Conservation (phyloP, 768 basidiomycete species). For the Neoboletus brunneissimus region DNA sequence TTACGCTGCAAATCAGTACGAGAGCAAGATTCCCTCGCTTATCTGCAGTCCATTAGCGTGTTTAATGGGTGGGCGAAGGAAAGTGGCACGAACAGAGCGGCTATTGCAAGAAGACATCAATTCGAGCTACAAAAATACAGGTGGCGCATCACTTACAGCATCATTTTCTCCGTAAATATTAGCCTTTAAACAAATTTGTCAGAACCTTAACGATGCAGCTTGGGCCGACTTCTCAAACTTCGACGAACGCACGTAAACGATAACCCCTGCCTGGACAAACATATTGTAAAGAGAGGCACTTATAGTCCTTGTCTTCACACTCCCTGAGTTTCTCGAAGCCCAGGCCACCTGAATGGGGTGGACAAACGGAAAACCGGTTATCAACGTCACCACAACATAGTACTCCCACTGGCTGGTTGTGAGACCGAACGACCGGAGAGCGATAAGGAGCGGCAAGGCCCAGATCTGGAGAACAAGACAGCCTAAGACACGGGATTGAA, state of each 20-base stretch:
- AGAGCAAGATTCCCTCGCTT: slow-evolving; percentile 57
- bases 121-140: background rate
- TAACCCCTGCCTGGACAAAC: too few species aligned
- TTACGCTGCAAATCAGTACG: slow-evolving; percentile 52
- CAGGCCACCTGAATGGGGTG: slow-evolving; percentile 49
- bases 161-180: slow-evolving; percentile 58
- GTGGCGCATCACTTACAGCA: slow-evolving; percentile 30
- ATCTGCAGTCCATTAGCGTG: slow-evolving; percentile 34
- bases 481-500: slow-evolving; percentile 55
- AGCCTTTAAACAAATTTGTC: slow-evolving; percentile 30
- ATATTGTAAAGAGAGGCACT: too few species aligned
- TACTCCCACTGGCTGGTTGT: slow-evolving; percentile 55
- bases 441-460: slow-evolving; percentile 60
- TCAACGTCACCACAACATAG: slow-evolving; percentile 50
- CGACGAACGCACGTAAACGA: too few species aligned
- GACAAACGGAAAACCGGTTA: slow-evolving; percentile 51
- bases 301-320: slow-evolving; percentile 52
- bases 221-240: too few species aligned
- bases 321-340: slow-evolving; percentile 59
- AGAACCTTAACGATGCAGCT: slow-evolving; percentile 6
- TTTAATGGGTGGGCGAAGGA: background rate
- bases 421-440: slow-evolving; percentile 48
- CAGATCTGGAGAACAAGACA: slow-evolving; percentile 56
- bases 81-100: background rate
- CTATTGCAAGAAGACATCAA: background rate